Conservation (phyloP, 495 filamentous ascomycete genomes). For the Bathelium albidoporum region DNA sequence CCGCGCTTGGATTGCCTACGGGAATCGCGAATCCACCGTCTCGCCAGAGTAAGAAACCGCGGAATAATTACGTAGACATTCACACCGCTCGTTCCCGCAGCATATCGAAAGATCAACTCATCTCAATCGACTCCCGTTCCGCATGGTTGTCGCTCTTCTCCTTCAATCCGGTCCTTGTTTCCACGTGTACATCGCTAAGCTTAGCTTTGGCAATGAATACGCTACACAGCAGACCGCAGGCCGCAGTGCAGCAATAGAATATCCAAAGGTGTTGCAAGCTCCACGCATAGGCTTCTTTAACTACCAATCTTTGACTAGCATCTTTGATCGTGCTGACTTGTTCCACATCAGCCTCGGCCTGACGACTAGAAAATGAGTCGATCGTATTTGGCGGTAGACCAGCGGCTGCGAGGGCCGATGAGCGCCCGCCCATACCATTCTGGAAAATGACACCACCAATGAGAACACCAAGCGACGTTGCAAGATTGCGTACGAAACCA, state of each 20-base stretch:
- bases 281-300: conserved; percentile 47
- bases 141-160: too few relatives aligned
- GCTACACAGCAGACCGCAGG: conserved; percentile 40
- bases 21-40: too few relatives aligned
- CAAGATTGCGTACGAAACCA: conserved; percentile 25
- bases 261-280: conserved; percentile 56
- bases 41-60: too few relatives aligned
- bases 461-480: conserved; percentile 25
- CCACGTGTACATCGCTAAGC: conserved; percentile 49
- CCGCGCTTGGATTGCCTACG: too few relatives aligned
- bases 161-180: conserved; percentile 53
- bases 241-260: conserved; percentile 45
- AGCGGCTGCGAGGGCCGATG: conserved; percentile 31
- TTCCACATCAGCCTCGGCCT: conserved; percentile 44
- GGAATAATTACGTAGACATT: too few relatives aligned
- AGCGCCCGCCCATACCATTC: conserved; percentile 44
- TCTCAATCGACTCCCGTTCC: too few relatives aligned
- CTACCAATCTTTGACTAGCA: conserved; percentile 34
- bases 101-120: too few relatives aligned
- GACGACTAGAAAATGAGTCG: conserved; percentile 36
- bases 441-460: conserved; percentile 36
- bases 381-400: conserved; percentile 36
- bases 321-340: conserved; percentile 37
- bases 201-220: conserved; percentile 42
- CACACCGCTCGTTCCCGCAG: too few relatives aligned